phyloP scores from a whole-genome alignment of 139 green algal genomes.

The Marvania coccoides region DNA sequence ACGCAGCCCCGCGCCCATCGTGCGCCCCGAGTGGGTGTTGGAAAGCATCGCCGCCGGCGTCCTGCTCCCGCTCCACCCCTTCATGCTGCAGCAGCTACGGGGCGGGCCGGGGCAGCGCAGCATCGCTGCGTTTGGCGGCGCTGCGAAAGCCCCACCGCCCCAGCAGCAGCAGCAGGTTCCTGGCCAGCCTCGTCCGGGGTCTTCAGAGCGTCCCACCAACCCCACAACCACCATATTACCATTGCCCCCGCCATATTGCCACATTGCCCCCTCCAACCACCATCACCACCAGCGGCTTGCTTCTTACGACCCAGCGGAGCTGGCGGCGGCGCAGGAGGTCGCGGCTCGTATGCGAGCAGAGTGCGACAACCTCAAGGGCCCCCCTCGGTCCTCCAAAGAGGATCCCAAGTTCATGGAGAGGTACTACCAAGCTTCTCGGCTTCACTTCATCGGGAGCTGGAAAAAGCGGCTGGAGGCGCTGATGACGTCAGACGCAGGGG shows the following conservation, averaged over 20 bases:
- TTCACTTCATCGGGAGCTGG: constrained; percentile 85
- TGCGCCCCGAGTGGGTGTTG: constrained; percentile 74
- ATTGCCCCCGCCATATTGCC: neutral
- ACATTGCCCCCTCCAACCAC: no score
- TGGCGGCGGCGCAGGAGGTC: constrained; percentile 30
- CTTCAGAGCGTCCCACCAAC: neutral
- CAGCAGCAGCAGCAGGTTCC: neutral
- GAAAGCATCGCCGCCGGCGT: constrained; percentile 49
- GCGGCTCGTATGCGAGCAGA: constrained; percentile 44
- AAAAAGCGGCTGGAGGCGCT: constrained; percentile 67
- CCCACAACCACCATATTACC: neutral
- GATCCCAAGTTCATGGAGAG: constrained; percentile 74
- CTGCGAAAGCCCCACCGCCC: neutral
- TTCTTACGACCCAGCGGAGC: neutral
- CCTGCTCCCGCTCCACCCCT: constrained; percentile 44
- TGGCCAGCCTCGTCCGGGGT: no score
- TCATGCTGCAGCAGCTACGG: constrained; percentile 25
- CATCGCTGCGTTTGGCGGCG: no score
- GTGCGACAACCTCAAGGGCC: constrained; percentile 56
- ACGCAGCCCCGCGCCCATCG: constrained; percentile 50
- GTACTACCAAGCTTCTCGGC: constrained; percentile 59
- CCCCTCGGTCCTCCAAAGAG: constrained; percentile 43
- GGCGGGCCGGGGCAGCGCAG: constrained; percentile 38
- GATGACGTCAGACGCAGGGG: constrained; percentile 25
- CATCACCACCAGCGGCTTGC: no score